Percentiles rank a stretch among this genome's conserved stretches.
Evolutionary conservation across 345 rosid species (phyloP).

Genomic region (Arabidopsis arenosa): DNA sequence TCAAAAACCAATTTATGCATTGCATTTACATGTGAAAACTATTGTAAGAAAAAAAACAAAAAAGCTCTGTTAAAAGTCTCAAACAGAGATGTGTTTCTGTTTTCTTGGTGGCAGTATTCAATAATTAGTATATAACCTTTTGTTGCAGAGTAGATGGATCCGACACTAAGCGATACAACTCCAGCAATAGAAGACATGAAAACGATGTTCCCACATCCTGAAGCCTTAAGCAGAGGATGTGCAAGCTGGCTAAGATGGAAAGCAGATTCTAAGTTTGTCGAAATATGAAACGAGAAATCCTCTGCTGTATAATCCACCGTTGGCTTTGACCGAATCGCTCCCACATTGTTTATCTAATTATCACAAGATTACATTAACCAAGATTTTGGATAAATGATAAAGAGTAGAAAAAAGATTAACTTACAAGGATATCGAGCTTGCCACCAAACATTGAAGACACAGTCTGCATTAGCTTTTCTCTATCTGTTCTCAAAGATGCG

Average conservation of each 20-base stretch:
- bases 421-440: conserved; percentile 64
- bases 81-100: conserved; percentile 3
- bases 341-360: conserved; percentile 61
- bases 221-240: conserved; percentile 57
- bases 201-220: conserved; percentile 59
- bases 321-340: conserved; percentile 51
- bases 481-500: conserved; percentile 37
- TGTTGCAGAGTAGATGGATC: conserved; percentile 56
- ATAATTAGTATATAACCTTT: conserved; percentile 43
- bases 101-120: background rate
- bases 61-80: background rate
- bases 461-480: conserved; percentile 52
- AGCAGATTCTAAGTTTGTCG: conserved; percentile 60
- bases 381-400: background rate
- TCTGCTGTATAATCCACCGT: conserved; percentile 55
- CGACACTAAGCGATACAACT: conserved; percentile 26
- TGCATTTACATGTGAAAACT: conserved; percentile 1
- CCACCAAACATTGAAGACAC: conserved; percentile 54
- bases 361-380: background rate
- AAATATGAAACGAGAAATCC: conserved; percentile 53
- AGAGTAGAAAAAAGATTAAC: conserved; percentile 19
- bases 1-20: background rate
- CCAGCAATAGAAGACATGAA: conserved; percentile 61
- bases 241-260: conserved; percentile 65
- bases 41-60: background rate